These are phyloP conservation scores for Drechslerella dactyloides DNA, from an alignment of 2,329 filamentous ascomycete genomes.

Conservation along the genomic window DNA sequence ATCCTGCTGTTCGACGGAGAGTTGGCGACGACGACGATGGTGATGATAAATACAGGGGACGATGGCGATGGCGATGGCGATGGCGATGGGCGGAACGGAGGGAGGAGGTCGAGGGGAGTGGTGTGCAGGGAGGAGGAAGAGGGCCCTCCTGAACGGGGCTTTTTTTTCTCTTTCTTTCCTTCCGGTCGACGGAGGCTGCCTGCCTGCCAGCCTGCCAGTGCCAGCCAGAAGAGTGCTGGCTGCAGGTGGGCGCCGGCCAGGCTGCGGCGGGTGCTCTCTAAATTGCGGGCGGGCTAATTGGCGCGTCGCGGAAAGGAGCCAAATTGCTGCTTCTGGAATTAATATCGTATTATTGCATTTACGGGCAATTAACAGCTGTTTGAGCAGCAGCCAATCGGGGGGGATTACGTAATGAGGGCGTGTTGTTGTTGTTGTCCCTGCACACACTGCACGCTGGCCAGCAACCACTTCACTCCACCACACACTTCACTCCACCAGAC, in stretches of 20 bases:
- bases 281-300: too few relatives aligned
- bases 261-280: too few relatives aligned
- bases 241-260: too few relatives aligned
- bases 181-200: background rate
- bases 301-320: constrained; percentile 1
- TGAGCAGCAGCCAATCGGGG: background rate
- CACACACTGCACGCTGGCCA: background rate
- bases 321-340: too few relatives aligned
- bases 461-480: background rate
- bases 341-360: too few relatives aligned
- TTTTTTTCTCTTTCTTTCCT: too few relatives aligned
- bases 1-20: too few relatives aligned
- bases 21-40: background rate
- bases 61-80: constrained; percentile 7
- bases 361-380: background rate
- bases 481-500: constrained; percentile 8
- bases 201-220: too few relatives aligned
- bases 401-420: constrained; percentile 51
- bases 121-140: constrained; percentile 11
- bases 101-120: background rate
- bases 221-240: too few relatives aligned
- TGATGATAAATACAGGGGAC: too few relatives aligned
- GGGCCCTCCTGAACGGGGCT: constrained; percentile 7
- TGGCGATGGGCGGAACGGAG: constrained; percentile 11
- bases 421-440: constrained; percentile 1